Evolutionary conservation across 768 basidiomycete genomes (phyloP), one percentile per base, ranked within the genome.

Genomic region (Tephrocybe rancida): DNA sequence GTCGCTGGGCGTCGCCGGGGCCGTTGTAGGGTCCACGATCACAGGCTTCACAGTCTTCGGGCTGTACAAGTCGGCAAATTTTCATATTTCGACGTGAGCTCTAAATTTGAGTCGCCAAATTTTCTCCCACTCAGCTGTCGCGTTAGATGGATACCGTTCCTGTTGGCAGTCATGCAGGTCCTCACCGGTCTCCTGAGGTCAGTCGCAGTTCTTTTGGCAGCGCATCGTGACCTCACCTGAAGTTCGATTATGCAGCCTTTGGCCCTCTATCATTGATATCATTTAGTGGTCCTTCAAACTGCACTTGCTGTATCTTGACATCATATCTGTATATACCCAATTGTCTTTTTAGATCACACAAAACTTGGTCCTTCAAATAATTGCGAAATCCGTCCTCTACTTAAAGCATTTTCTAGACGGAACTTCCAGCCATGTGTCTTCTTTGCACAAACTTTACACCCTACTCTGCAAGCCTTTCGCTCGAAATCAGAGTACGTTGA

Each of bases 1-100:
- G 10, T 50, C 64, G 2, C 48, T 77, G 44, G 72, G 79, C 48
- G 57, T 81, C 6, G 75, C 75, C 38, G 79, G 79, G 0, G 75
- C 80, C 3, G 72, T 77, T 10, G 61, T 78, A n/a, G 72, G 75
- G 24, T 76, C 79, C 10, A 76, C 75, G 3, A 68, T 82, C 5
- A 55, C 80, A 30, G 77, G 79, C 1, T 78, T 77, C 50, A 64
- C 70, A n/a, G 64, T 73, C n/a, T 70, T 70, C 30, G 79, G 74
- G 9, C 55, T 83, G 29, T 83, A 70, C 63, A 70, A 69, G 50
- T 70, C 79, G 0, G 79, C 65, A 14, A 60, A 71, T 42, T 81
- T 76, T 43, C 71, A 77, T 48, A 78, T 83, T 76, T 81, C 79
- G 19, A 81, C 80, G 75, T 81, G 60, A 35, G 76, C 65, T 19